These are phyloP conservation scores for Penicillium silybi DNA, from an alignment of 495 filamentous ascomycete genomes.

Conservation along the genomic window DNA sequence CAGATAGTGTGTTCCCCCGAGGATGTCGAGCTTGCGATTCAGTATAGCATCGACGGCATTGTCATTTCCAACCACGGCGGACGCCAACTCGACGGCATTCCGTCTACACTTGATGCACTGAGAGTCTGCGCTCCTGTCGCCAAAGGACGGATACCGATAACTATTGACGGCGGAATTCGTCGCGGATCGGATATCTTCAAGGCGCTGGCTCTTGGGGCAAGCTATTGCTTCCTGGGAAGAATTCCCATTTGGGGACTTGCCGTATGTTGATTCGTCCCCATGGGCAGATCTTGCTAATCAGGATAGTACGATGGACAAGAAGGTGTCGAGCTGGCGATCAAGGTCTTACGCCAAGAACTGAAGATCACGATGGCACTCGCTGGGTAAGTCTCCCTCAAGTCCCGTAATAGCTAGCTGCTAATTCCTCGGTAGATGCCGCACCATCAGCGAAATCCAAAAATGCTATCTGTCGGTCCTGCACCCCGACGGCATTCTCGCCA, in stretches of 20 bases:
- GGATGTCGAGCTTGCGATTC: conserved; percentile 76
- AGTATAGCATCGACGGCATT: conserved; percentile 75
- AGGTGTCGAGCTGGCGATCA: conserved; percentile 35
- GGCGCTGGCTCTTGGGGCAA: conserved; percentile 84
- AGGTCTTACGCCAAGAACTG: conserved; percentile 36
- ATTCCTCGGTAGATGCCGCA: conserved; percentile 14
- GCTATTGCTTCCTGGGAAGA: conserved; percentile 73
- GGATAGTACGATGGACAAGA: conserved; percentile 37
- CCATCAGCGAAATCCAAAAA: conserved; percentile 19
- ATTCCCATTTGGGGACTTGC: conserved; percentile 71
- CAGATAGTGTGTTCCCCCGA: conserved; percentile 61
- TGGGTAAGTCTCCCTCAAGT: conserved; percentile 21
- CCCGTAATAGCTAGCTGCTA: not conserved
- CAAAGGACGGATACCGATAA: conserved; percentile 74
- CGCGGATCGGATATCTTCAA: conserved; percentile 92
- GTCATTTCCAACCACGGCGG: conserved; percentile 93
- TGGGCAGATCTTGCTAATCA: conserved; percentile 10
- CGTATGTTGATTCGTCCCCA: conserved; percentile 21
- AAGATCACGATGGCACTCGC: conserved; percentile 36
- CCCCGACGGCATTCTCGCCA: conserved; percentile 17
- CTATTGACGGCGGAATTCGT: conserved; percentile 81
- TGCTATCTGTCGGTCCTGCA: conserved; percentile 19
- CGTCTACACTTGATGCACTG: conserved; percentile 78
- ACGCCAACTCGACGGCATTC: conserved; percentile 82
- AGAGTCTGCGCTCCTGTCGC: conserved; percentile 85